phyloP scores from a whole-genome alignment of 2,329 filamentous ascomycete genomes.

The Helotiales sp. region DNA sequence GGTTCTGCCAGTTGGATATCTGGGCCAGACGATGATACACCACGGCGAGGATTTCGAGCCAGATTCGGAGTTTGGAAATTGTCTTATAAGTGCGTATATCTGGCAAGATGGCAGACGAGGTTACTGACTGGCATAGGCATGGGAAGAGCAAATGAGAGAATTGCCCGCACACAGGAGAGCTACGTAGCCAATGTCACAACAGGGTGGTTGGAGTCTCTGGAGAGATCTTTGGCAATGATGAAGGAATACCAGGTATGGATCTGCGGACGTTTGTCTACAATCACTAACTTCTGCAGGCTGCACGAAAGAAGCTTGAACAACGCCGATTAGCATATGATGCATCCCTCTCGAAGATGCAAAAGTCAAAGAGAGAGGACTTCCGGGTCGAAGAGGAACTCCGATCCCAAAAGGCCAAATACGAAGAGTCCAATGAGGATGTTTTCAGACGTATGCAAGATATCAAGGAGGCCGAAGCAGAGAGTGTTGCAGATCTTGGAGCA shows the following conservation, averaged over 20 bases:
- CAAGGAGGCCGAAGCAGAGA: conserved; percentile 87
- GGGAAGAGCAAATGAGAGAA: conserved; percentile 85
- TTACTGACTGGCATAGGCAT: conserved; percentile 57
- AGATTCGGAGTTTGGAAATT: conserved; percentile 90
- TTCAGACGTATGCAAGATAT: conserved; percentile 94
- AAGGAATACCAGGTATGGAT: conserved; percentile 88
- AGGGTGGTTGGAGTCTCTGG: conserved; percentile 89
- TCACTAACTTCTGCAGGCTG: conserved; percentile 53
- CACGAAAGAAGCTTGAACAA: conserved; percentile 92
- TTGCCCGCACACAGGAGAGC: conserved; percentile 83
- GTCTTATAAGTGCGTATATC: conserved; percentile 64
- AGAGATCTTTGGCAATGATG: conserved; percentile 90
- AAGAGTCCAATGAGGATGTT: conserved; percentile 93
- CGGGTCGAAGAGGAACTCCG: conserved; percentile 91
- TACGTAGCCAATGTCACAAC: conserved; percentile 79
- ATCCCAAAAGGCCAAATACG: conserved; percentile 91
- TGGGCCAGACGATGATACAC: conserved; percentile 83
- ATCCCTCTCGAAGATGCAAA: conserved; percentile 87
- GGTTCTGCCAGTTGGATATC: conserved; percentile 74
- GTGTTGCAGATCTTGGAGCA: conserved; percentile 75
- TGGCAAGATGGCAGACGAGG: background rate
- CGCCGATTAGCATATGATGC: conserved; percentile 90
- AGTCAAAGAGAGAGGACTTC: conserved; percentile 92
- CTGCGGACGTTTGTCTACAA: conserved; percentile 18
- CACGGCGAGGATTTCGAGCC: conserved; percentile 93